phyloP scores from a whole-genome alignment of 2,329 filamentous ascomycete species.

The Aspergillus sergii region DNA sequence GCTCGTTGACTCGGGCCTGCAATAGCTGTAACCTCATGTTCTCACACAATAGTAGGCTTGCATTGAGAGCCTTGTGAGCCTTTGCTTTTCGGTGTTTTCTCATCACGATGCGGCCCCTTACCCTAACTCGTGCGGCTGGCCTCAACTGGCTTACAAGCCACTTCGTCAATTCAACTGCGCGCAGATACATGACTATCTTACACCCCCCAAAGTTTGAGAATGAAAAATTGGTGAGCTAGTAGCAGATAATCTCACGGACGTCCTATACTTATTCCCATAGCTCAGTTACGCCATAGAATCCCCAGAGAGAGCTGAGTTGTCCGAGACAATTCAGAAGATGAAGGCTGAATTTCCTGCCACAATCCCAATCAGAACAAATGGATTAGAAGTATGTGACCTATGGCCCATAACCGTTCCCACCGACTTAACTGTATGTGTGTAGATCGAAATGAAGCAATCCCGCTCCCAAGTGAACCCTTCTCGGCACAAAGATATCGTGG shows the following conservation, averaged over 20 bases:
- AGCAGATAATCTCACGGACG: not conserved
- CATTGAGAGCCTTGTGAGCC: not conserved
- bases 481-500: constrained; percentile 25
- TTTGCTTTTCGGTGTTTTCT: not conserved
- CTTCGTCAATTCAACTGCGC: not conserved
- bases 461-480: constrained; percentile 55
- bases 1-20: not conserved
- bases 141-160: not conserved
- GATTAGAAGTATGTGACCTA: constrained; percentile 10
- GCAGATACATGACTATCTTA: constrained; percentile 11
- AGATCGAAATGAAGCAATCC: constrained; percentile 20
- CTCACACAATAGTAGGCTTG: not conserved
- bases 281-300: constrained; percentile 31
- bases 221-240: constrained; percentile 24
- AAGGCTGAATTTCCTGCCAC: constrained; percentile 35
- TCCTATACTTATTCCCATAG: constrained; percentile 7
- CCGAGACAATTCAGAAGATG: constrained; percentile 33
- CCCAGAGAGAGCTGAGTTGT: constrained; percentile 35
- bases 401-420: no score
- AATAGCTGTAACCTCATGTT: no score
- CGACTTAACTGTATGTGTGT: no score
- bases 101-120: not conserved
- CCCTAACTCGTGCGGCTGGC: not conserved
- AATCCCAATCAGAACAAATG: constrained; percentile 31
- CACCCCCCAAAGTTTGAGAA: constrained; percentile 30